Conservation (phyloP, 352 stramenopile genomes). For the Phytophthora hybrid region DNA sequence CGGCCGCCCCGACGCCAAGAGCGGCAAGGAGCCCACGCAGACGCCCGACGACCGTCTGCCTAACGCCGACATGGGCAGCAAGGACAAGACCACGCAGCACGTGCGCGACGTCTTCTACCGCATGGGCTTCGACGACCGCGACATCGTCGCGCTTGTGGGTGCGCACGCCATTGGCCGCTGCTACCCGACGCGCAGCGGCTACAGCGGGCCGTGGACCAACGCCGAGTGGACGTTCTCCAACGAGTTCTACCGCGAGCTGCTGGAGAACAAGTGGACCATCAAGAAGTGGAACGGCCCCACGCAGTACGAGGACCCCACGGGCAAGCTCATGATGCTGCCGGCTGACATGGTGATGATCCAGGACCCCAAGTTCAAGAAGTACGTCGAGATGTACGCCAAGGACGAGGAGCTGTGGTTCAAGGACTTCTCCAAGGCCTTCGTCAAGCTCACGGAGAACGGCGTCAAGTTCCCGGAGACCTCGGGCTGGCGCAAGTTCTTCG, state of each 20-base stretch:
- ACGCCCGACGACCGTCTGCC: constrained; percentile 96
- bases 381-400: constrained; percentile 97
- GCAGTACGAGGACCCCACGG: constrained; percentile 95
- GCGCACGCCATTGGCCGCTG: constrained; percentile 97
- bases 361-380: constrained; percentile 96
- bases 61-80: constrained; percentile 95
- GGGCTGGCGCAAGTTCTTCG: constrained; percentile 68
- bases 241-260: constrained; percentile 93
- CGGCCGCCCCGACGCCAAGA: constrained; percentile 89
- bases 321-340: constrained; percentile 97
- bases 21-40: constrained; percentile 85
- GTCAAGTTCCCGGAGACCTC: constrained; percentile 80
- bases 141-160: constrained; percentile 97
- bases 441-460: constrained; percentile 94
- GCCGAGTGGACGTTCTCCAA: constrained; percentile 97
- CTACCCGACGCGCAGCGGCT: constrained; percentile 94
- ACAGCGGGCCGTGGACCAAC: constrained; percentile 94
- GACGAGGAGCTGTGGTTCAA: constrained; percentile 98
- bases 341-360: constrained; percentile 96
- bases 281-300: constrained; percentile 95
- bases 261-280: constrained; percentile 97
- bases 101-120: constrained; percentile 97
- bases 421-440: constrained; percentile 97
- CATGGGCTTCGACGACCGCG: constrained; percentile 97
- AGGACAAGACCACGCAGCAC: constrained; percentile 92